Base-by-base conservation (phyloP, 371 early-diverging fungal genomes). In the Rhizopus stolonifer region DNA sequence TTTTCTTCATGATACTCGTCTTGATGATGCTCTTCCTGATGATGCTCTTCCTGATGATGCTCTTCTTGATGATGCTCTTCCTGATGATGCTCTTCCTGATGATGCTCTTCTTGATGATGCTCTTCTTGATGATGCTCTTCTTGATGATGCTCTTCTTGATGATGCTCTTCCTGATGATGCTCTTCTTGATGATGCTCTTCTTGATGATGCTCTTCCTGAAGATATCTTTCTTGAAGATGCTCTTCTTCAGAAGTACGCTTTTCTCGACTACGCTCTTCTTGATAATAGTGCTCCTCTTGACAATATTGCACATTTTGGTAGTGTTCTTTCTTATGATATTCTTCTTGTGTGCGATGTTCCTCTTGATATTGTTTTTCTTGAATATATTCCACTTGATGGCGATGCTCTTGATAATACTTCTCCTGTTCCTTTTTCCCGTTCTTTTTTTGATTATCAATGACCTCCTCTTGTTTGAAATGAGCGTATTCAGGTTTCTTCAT, bases 401-500 rank as follows among this genome's bases (percentile, higher is more conserved):
- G 42, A 18, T 52, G 42, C n/a, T 52, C 45, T 22, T 34, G 23
- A 2, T 22, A 46, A 38, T 39, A 47, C 18, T 18, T 11, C 40
- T 50, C 56, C 9, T 44, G 40, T 24, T 11, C n/a, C 23, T 56
- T 29, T 10, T 29, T 29, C 31, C 10, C 31, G 31, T 7, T 29
- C 31, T 29, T 29, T 29, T 29, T 29, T 10, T 29, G 10, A n/a
- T n/a, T n/a, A n/a, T n/a, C n/a, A n/a, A n/a, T n/a, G n/a, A n/a
- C 52, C 1, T 59, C 56, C 7, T 55, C 33, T 3, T 44, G 21
- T 10, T 49, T 46, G 17, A 57, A 57, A 4, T 60, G 46, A 10
- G 65, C 19, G 25, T 65, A 65, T 18, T 65, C 65, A 7, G 56
- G 57, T 19, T 52, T 60, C 29, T 31, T 34, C 54, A 65, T 40